Evolutionary conservation across 768 basidiomycete genomes (phyloP).

Genomic region (Xerocomellus intermedius): DNA sequence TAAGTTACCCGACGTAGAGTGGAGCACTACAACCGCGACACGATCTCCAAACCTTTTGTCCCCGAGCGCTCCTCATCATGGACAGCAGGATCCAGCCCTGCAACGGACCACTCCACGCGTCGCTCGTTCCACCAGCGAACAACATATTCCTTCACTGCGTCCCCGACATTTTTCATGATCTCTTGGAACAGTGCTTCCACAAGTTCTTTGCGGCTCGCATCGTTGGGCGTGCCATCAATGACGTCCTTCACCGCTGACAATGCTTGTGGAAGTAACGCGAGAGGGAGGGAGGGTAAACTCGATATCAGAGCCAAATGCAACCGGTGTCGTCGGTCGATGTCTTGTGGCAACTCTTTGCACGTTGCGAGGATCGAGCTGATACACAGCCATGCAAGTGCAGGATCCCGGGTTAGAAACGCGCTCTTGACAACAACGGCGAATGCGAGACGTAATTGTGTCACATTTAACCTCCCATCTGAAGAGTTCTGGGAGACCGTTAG

Average conservation of each 20-base stretch:
- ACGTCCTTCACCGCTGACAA: conserved; percentile 47
- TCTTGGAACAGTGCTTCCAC: conserved; percentile 59
- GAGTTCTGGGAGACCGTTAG: conserved; percentile 51
- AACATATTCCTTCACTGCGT: conserved; percentile 63
- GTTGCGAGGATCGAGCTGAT: conserved; percentile 53
- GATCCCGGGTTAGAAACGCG: conserved; percentile 44
- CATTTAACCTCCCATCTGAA: conserved; percentile 55
- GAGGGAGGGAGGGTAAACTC: conserved; percentile 59
- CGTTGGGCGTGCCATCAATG: conserved; percentile 32
- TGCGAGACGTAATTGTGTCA: conserved; percentile 68
- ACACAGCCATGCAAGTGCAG: conserved; percentile 66
- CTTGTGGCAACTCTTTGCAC: conserved; percentile 33
- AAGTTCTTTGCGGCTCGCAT: conserved; percentile 42
- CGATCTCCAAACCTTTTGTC: neutral
- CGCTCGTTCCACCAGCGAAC: conserved; percentile 75
- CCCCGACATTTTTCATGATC: conserved; percentile 62
- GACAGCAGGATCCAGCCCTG: neutral
- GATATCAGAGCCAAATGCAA: conserved; percentile 67
- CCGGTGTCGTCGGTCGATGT: conserved; percentile 42
- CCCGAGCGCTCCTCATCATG: neutral
- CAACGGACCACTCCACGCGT: conserved; percentile 21
- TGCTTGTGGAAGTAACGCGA: conserved; percentile 51
- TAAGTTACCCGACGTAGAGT: neutral
- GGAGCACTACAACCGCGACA: conserved; percentile 12
- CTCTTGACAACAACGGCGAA: conserved; percentile 68